These are phyloP conservation scores for Maudiozyma saulgeensis DNA, from an alignment of 805 yeast species.

Conservation along the genomic window DNA sequence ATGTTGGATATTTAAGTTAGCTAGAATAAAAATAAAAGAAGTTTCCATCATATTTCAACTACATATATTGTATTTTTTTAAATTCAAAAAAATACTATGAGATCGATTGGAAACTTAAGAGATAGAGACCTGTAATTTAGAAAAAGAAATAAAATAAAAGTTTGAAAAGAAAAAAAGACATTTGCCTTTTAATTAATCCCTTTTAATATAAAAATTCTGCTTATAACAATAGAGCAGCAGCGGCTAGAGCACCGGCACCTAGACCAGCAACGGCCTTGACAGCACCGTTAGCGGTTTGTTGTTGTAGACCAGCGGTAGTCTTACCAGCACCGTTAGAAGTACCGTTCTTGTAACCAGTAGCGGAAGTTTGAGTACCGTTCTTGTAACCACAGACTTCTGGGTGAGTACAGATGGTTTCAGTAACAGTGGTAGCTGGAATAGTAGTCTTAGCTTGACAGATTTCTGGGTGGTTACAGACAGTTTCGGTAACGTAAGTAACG, in stretches of 20 bases:
- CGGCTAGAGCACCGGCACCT: slow-evolving; percentile 17
- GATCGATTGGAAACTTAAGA: no score
- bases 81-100: no score
- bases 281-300: slow-evolving; percentile 15
- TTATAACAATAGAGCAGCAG: slow-evolving; percentile 16
- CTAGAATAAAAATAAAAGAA: background rate
- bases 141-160: no score
- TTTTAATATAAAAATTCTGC: background rate
- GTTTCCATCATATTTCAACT: background rate
- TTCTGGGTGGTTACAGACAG: slow-evolving; percentile 1
- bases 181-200: background rate
- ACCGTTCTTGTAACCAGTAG: background rate
- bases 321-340: slow-evolving; percentile 16
- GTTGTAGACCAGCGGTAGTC: slow-evolving; percentile 7
- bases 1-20: background rate
- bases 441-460: background rate
- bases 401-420: slow-evolving; percentile 1
- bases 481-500: slow-evolving; percentile 1
- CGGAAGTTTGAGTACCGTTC: background rate
- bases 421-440: background rate
- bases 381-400: background rate
- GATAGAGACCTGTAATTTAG: no score
- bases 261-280: slow-evolving; percentile 10
- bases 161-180: background rate
- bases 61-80: no score